These are phyloP conservation scores for Phyllostachys edulis DNA, from an alignment of 176 grass and related monocot genomes.

Conservation along the genomic window DNA sequence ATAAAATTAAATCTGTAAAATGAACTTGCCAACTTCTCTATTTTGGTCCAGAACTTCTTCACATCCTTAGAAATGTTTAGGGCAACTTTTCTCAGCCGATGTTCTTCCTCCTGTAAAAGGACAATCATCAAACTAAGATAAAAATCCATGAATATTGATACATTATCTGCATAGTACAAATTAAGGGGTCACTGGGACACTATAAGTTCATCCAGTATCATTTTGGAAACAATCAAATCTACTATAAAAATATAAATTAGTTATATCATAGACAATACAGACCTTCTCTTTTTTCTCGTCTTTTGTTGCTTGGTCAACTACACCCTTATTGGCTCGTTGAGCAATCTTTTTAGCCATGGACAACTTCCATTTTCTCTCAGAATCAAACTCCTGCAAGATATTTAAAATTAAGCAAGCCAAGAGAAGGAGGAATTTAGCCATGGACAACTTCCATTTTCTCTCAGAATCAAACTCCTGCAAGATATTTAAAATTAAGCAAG, in stretches of 20 bases:
- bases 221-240: conserved; percentile 18
- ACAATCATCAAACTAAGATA: conserved; percentile 14
- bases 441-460: conserved; percentile 97
- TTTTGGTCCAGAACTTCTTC: conserved; percentile 99
- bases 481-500: conserved; percentile 31
- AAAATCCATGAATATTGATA: not conserved
- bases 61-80: conserved; percentile 98
- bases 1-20: conserved; percentile 9
- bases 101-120: conserved; percentile 77
- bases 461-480: conserved; percentile 94
- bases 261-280: conserved; percentile 23
- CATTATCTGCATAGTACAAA: not conserved
- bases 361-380: conserved; percentile 98
- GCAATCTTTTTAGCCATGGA: conserved; percentile 92
- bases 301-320: conserved; percentile 75
- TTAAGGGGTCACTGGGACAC: not conserved
- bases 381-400: conserved; percentile 81
- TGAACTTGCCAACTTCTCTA: conserved; percentile 88
- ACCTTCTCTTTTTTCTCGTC: conserved; percentile 97
- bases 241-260: conserved; percentile 12
- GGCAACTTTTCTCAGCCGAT: conserved; percentile 84
- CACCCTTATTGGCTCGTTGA: conserved; percentile 70
- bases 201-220: conserved; percentile 7
- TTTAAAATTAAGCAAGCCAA: conserved; percentile 32
- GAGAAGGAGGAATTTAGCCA: conserved; percentile 50